Evolutionary conservation across 2,329 filamentous ascomycete species (phyloP).

Genomic region (Colletotrichum costaricense): DNA sequence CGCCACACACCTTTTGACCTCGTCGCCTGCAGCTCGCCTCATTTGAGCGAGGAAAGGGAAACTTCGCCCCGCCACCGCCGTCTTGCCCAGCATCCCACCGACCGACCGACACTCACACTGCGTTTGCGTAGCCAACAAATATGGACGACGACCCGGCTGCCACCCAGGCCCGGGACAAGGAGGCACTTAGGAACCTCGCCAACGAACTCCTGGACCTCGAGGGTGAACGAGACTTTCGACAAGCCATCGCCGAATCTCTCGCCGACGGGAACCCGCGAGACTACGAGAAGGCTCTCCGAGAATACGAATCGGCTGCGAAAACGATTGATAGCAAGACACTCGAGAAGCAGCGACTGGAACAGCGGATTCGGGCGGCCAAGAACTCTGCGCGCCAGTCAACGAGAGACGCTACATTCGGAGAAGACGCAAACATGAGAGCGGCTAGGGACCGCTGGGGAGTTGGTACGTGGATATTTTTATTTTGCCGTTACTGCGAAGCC

Average conservation of each 20-base stretch:
- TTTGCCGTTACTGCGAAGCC: not conserved
- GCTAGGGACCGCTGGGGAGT: conserved; percentile 12
- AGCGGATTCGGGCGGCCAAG: conserved; percentile 6
- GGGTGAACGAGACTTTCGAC: conserved; percentile 12
- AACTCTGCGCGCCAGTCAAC: conserved; percentile 1
- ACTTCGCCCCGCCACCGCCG: not conserved
- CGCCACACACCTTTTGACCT: conserved; percentile 17
- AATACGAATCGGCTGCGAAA: not conserved
- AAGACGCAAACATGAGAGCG: conserved; percentile 1
- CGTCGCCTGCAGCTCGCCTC: conserved; percentile 32
- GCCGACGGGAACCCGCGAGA: not conserved
- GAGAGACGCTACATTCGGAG: conserved; percentile 6
- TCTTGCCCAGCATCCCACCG: not conserved
- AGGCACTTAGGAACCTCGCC: conserved; percentile 9
- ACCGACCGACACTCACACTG: not conserved
- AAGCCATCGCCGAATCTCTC: conserved; percentile 16
- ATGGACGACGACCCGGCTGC: conserved; percentile 16
- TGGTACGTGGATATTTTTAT: conserved; percentile 4
- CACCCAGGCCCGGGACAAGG: conserved; percentile 12
- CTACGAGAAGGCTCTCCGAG: conserved; percentile 3
- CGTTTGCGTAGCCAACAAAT: conserved; percentile 11
- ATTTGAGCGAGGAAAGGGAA: not conserved
- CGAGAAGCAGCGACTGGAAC: conserved; percentile 20
- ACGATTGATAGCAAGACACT: conserved; percentile 15
- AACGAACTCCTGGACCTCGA: conserved; percentile 29